A percentile compares a stretch with the other conserved stretches of the same genome.
phyloP scores from a whole-genome alignment of 1,284 basidiomycete genomes.

The Melampsora larici-populina region DNA sequence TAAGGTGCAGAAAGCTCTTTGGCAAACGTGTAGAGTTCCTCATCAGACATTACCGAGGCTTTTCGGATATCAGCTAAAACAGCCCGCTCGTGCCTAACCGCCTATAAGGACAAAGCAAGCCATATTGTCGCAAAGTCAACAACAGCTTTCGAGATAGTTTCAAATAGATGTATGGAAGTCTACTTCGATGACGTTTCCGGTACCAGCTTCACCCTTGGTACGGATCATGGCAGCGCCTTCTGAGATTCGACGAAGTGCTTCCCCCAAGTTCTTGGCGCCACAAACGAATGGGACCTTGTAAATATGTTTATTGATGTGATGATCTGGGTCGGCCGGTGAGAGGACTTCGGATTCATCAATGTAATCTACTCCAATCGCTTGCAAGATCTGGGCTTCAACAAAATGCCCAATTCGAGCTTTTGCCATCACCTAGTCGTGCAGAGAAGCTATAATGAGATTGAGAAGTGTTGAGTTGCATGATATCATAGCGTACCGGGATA shows the following conservation, averaged over 20 bases:
- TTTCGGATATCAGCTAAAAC: conserved; percentile 80
- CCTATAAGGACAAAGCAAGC: conserved; percentile 51
- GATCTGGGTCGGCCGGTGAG: conserved; percentile 73
- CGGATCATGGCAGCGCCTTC: conserved; percentile 94
- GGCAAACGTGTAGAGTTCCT: conserved; percentile 90
- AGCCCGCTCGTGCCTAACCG: conserved; percentile 84
- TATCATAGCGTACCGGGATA: conserved; percentile 45
- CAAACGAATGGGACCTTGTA: conserved; percentile 68
- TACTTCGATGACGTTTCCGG: conserved; percentile 89
- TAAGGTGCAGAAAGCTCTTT: conserved; percentile 94
- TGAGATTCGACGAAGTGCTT: conserved; percentile 91
- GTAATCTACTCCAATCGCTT: conserved; percentile 93
- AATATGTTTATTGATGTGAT: conserved; percentile 72
- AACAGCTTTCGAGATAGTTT: neutral
- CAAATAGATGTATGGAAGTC: neutral
- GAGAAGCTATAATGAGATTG: conserved; percentile 63
- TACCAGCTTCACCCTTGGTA: conserved; percentile 95
- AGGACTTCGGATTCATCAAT: conserved; percentile 92
- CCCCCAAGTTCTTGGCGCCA: conserved; percentile 64
- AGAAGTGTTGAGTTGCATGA: conserved; percentile 57
- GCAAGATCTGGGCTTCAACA: conserved; percentile 93
- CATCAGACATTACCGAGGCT: conserved; percentile 70
- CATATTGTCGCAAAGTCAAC: neutral
- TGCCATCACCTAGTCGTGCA: conserved; percentile 69
- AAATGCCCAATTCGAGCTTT: conserved; percentile 96